Evolutionary conservation across 2,329 filamentous ascomycete species (phyloP).

Genomic region (Grosmannia huntii): DNA sequence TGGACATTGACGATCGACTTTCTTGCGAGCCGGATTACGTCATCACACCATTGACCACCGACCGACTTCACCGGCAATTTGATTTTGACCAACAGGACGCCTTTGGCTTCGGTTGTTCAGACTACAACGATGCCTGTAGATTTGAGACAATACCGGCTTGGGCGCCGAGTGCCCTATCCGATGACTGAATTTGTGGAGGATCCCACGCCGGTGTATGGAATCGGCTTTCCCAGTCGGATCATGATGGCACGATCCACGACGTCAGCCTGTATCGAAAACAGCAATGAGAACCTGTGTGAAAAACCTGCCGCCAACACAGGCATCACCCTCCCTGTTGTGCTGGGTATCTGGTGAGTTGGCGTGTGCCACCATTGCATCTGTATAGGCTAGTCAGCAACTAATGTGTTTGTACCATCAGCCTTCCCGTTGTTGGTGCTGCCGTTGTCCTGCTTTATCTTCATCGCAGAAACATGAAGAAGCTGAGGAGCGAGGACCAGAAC

Average conservation of each 20-base stretch:
- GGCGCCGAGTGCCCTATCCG: constrained; percentile 15
- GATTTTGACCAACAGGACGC: neutral
- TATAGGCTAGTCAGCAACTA: neutral
- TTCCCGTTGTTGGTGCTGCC: constrained; percentile 58
- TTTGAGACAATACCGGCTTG: constrained; percentile 14
- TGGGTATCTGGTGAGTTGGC: constrained; percentile 56
- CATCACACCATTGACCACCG: neutral
- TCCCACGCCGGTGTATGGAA: constrained; percentile 12
- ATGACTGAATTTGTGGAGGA: neutral
- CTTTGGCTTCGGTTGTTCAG: neutral
- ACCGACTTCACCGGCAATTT: neutral
- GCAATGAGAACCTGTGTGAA: constrained; percentile 37
- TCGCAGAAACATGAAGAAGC: constrained; percentile 59
- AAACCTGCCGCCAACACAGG: constrained; percentile 45
- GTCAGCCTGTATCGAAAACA: constrained; percentile 4
- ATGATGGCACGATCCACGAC: constrained; percentile 12
- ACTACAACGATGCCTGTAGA: constrained; percentile 10
- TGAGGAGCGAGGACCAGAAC: constrained; percentile 63
- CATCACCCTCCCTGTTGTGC: constrained; percentile 47
- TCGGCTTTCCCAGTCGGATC: constrained; percentile 11
- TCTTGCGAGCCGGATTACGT: neutral
- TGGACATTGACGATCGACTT: neutral
- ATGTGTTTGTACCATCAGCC: constrained; percentile 32
- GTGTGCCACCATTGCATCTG: neutral
- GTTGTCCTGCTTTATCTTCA: constrained; percentile 65